Evolutionary conservation across 2,329 filamentous ascomycete genomes (phyloP), one percentile per base, ranked within the genome.

Genomic region (Tolypocladium ophioglossoides): DNA sequence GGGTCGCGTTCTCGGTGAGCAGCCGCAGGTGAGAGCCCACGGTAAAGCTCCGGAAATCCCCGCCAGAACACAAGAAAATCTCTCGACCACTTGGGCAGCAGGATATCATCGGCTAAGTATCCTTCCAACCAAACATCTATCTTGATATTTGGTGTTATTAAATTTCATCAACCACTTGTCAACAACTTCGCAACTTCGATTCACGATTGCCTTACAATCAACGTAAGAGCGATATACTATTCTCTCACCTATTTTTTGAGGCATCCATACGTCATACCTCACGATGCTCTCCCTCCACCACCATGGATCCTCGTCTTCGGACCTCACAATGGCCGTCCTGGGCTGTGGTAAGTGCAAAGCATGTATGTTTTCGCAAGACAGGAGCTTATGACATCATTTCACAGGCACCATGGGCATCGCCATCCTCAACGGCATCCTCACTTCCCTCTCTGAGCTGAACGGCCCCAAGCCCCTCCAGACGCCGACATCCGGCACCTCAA

Each of bases 391-490:
- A 5, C 35, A 18, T 8, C 7, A 4, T 27, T 22, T 46, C 39
- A 52, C 62, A 91, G 87, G 89, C 60, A 91, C 85, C 52, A 88
- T 95, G 83, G 90, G 90, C 56, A 88, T 89, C 57, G 89, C 89
- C 55, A 91, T 95, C 61, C 80, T 95, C 55, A 84, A 81, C 53
- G 90, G 89, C 59, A 86, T 96, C 65, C 80, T 95, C 61, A 76
- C 82, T 56, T 88, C 87, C 12, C 78, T 94, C 47, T 73, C 74
- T 40, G 77, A 72, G 60, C 72, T 78, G 67, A 74, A 74, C 53
- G 73, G 68, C 27, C 72, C 71, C 51, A 71, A 71, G 59, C 77
- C 70, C 60, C 72, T 74, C 50, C 74, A 74, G 64, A 70, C 65
- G 51, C 72, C 64, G 34, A 59, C 69, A 37, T 72, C 76, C 3